Base-by-base conservation (phyloP, 177 flowering plant genomes). In the Telopea speciosissima region DNA sequence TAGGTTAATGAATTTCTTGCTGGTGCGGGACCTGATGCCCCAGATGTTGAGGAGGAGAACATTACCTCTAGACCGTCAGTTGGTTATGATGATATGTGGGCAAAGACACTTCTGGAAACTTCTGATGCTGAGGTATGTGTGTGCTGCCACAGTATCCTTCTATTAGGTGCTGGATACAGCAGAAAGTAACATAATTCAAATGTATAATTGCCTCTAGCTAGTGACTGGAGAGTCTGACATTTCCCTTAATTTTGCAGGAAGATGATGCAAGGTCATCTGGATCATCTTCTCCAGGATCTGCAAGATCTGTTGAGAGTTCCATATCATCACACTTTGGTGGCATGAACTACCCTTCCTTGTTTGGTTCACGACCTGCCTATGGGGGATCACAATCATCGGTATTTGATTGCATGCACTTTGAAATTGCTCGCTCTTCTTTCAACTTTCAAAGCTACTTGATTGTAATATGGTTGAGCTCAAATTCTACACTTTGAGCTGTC, bases 321-420 rank as follows among this genome's bases (percentile, higher is more conserved):
- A 95, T 93, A 81, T 95, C 99, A 58, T 95, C 99, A 26, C 99
- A 93, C 81, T 93, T 95, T 85, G 98, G 99, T 79, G 98, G 99
- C 75, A 87, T 89, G 95, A 93, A 71, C 78, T 95, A 93, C 75
- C 99, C 97, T 36, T 95, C 99, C 56, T 81, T 95, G 81, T 95
- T 95, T 81, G 91, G 98, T 77, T 95, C 99, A 72, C 77, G 78
- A 26, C 98, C 98, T 54, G 69, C 80, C 52, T 84, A 80, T 78
- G 86, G 90, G 25, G 74, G 84, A 65, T 78, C 96, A 66, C 88
- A 91, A 73, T 65, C 89, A 68, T 72, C 81, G 85, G 97, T 80
- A 80, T 72, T 63, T 25, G 25, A 45, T 8, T 28, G 56, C 42
- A 8, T 11, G 16, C 40, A 16, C 58, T 42, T 63, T 25, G 28